Percentiles rank a stretch among this genome's conserved stretches.
These are phyloP conservation scores for Pholiota molesta DNA, from an alignment of 768 basidiomycete genomes.

Conservation along the genomic window DNA sequence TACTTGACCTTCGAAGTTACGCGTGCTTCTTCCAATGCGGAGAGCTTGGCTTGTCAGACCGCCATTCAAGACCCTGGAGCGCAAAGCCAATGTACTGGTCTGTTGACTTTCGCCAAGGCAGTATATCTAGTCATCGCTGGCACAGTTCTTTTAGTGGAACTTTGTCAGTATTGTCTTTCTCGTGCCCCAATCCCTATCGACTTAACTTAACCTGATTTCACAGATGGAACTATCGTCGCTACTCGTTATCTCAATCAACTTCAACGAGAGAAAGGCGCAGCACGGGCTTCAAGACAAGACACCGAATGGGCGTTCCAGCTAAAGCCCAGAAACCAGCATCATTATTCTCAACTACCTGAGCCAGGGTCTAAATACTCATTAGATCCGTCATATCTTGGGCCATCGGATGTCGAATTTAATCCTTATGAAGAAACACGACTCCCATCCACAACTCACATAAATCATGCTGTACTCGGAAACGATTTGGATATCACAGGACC, in stretches of 20 bases:
- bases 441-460: slow-evolving; percentile 7
- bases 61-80: slow-evolving; percentile 42
- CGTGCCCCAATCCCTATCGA: not conserved
- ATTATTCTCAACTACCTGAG: slow-evolving; percentile 28
- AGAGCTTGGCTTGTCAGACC: slow-evolving; percentile 46
- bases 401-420: slow-evolving; percentile 35
- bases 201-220: slow-evolving; percentile 5
- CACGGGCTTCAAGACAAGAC: slow-evolving; percentile 37
- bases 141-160: slow-evolving; percentile 50
- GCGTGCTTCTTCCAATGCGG: slow-evolving; percentile 45
- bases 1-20: slow-evolving; percentile 56
- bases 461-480: slow-evolving; percentile 6
- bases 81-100: slow-evolving; percentile 45
- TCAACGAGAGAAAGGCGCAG: slow-evolving; percentile 49
- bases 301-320: slow-evolving; percentile 41
- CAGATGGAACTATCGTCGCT: slow-evolving; percentile 57
- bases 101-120: slow-evolving; percentile 45
- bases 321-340: slow-evolving; percentile 26
- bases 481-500: slow-evolving; percentile 12
- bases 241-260: slow-evolving; percentile 58
- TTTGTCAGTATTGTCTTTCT: slow-evolving; percentile 47
- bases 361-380: slow-evolving; percentile 9
- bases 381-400: slow-evolving; percentile 11
- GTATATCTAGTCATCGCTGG: slow-evolving; percentile 49
- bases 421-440: slow-evolving; percentile 38